phyloP scores from a whole-genome alignment of 768 basidiomycete genomes.

The Macrolepiota albuminosa region DNA sequence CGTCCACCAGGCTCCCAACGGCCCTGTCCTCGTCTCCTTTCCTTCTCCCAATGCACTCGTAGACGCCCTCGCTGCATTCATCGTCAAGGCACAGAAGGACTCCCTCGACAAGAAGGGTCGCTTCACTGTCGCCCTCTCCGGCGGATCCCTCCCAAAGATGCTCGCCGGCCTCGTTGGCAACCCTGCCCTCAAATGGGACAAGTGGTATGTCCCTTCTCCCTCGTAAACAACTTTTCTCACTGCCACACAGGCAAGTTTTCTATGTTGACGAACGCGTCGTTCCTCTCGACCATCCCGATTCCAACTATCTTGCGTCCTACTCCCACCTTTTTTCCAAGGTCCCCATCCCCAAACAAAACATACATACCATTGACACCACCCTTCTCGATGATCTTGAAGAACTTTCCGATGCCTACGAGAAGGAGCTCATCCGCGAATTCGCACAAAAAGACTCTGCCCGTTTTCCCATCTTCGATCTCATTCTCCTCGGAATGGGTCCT shows the following conservation, averaged over 20 bases:
- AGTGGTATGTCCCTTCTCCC: conserved; percentile 57
- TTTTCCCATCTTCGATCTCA: conserved; percentile 96
- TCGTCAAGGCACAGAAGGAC: conserved; percentile 84
- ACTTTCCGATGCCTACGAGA: conserved; percentile 77
- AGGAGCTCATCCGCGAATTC: conserved; percentile 83
- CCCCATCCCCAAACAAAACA: conserved; percentile 68
- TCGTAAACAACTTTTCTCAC: neutral
- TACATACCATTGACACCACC: conserved; percentile 75
- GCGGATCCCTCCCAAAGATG: conserved; percentile 85
- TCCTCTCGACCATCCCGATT: conserved; percentile 88
- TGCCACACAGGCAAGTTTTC: conserved; percentile 79
- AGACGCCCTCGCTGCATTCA: conserved; percentile 70
- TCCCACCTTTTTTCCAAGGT: conserved; percentile 78
- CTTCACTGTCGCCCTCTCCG: conserved; percentile 92
- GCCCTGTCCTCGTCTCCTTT: conserved; percentile 75
- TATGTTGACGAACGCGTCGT: conserved; percentile 97
- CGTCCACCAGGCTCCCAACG: conserved; percentile 51
- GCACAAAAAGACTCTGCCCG: conserved; percentile 90
- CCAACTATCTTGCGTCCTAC: conserved; percentile 79
- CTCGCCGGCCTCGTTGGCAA: conserved; percentile 66
- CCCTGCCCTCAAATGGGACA: conserved; percentile 80
- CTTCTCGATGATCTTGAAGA: conserved; percentile 73
- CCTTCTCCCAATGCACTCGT: conserved; percentile 49
- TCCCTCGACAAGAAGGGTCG: conserved; percentile 83
- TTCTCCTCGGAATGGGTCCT: conserved; percentile 93